These are phyloP conservation scores for Phytophthora sp. DNA, from an alignment of 352 stramenopile genomes.

Conservation along the genomic window DNA sequence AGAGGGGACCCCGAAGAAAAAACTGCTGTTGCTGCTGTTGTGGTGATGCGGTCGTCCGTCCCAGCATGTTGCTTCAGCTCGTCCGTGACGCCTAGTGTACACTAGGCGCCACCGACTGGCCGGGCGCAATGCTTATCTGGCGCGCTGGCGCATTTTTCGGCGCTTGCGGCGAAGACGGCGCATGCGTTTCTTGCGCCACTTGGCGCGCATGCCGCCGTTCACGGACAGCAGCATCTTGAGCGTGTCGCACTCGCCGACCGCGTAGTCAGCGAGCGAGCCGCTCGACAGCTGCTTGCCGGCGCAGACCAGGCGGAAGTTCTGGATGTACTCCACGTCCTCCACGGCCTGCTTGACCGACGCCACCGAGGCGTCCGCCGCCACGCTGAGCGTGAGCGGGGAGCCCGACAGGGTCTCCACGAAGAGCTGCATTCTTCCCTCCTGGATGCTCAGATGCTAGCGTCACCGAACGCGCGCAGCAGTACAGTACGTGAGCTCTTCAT, in stretches of 20 bases:
- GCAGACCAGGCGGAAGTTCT: slow-evolving; percentile 91
- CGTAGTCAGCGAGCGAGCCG: slow-evolving; percentile 92
- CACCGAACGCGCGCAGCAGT: slow-evolving; percentile 9
- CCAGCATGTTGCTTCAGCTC: slow-evolving; percentile 8
- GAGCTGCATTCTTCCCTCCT: slow-evolving; percentile 95
- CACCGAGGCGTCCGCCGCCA: slow-evolving; percentile 90
- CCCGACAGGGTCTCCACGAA: slow-evolving; percentile 92
- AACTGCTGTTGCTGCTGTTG: slow-evolving; percentile 26
- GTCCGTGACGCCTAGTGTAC: slow-evolving; percentile 2
- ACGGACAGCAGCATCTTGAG: slow-evolving; percentile 93
- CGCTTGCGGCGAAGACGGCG: slow-evolving; percentile 97
- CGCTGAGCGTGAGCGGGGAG: slow-evolving; percentile 78
- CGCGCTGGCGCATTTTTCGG: slow-evolving; percentile 99
- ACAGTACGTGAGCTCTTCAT: slow-evolving; percentile 4
- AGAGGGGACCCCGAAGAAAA: slow-evolving; percentile 8
- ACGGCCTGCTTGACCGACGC: slow-evolving; percentile 94
- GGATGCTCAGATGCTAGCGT: slow-evolving; percentile 91
- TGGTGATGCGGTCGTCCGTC: slow-evolving; percentile 11
- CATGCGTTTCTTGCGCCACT: slow-evolving; percentile 99
- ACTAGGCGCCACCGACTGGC: slow-evolving; percentile 9
- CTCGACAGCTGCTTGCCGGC: slow-evolving; percentile 80
- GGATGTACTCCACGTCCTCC: slow-evolving; percentile 95
- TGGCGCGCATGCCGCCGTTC: slow-evolving; percentile 94
- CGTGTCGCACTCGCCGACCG: slow-evolving; percentile 91
- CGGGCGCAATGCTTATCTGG: slow-evolving; percentile 90